phyloP scores from a whole-genome alignment of 23 red algal species.

The Pyropia haitanensis region DNA sequence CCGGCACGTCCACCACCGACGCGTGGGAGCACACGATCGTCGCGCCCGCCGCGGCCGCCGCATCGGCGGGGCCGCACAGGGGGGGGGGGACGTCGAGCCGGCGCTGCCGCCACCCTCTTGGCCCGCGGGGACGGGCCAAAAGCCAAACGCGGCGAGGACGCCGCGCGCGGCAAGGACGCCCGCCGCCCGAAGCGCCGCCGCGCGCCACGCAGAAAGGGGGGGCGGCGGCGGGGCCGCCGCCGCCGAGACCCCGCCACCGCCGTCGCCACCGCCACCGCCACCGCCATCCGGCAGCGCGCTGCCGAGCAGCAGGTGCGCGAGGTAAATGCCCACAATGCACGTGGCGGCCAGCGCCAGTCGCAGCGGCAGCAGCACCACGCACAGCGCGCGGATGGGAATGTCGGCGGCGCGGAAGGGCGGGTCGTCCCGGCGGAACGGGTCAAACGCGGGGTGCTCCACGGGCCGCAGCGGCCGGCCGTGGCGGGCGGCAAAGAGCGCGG shows the following conservation, averaged over 20 bases:
- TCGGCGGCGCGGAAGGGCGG: neutral
- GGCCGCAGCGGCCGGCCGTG: conserved; percentile 50
- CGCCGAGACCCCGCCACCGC: too few species aligned
- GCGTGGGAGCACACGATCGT: conserved; percentile 33
- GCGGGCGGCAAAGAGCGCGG: conserved; percentile 16
- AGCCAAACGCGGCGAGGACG: too few species aligned
- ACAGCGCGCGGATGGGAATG: conserved; percentile 3
- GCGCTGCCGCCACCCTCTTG: neutral
- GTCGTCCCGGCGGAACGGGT: conserved; percentile 20
- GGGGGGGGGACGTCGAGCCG: too few species aligned
- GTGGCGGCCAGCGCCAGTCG: conserved; percentile 21
- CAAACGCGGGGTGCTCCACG: conserved; percentile 28
- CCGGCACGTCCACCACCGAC: conserved; percentile 21
- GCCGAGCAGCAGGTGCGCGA: conserved; percentile 39
- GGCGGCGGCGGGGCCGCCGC: too few species aligned
- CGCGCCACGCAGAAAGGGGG: too few species aligned
- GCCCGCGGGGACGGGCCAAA: too few species aligned
- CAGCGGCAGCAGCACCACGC: conserved; percentile 52
- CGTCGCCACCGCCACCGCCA: too few species aligned
- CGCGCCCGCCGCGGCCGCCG: too few species aligned
- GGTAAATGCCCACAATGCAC: conserved; percentile 24
- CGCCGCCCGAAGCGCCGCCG: too few species aligned
- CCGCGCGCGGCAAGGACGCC: too few species aligned
- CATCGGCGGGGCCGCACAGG: too few species aligned
- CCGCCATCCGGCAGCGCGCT: too few species aligned